These are phyloP conservation scores for Fragilaria crotonensis DNA, from an alignment of 108 stramenopile genomes.

Conservation along the genomic window DNA sequence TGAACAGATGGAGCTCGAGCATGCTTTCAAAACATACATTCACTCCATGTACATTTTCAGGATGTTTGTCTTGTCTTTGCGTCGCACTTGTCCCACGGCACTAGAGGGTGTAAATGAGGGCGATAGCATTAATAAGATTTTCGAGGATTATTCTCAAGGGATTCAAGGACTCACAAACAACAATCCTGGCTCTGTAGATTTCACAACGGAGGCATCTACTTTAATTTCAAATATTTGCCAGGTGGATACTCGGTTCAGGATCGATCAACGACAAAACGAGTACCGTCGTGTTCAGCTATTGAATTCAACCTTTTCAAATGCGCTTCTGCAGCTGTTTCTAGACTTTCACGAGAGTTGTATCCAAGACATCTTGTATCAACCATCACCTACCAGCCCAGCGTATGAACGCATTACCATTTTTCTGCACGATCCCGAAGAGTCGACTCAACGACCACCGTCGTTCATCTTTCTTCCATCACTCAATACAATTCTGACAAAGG, in stretches of 20 bases:
- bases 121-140: neutral
- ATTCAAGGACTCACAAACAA: neutral
- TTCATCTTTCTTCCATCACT: constrained; percentile 44
- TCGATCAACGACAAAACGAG: constrained; percentile 40
- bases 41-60: constrained; percentile 22
- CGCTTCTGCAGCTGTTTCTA: constrained; percentile 32
- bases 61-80: constrained; percentile 28
- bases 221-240: neutral
- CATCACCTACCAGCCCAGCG: constrained; percentile 22
- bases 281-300: constrained; percentile 28
- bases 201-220: neutral
- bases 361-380: constrained; percentile 28
- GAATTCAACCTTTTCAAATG: constrained; percentile 52
- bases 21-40: constrained; percentile 11
- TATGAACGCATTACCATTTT: constrained; percentile 58
- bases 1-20: constrained; percentile 26
- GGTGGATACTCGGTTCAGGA: constrained; percentile 11
- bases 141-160: neutral
- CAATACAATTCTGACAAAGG: constrained; percentile 16
- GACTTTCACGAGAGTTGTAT: constrained; percentile 14
- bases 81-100: constrained; percentile 9
- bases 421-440: constrained; percentile 35
- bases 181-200: neutral
- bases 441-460: constrained; percentile 13
- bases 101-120: constrained; percentile 5